These are phyloP conservation scores for Neurospora sp. DNA, from an alignment of 495 filamentous ascomycete genomes.

Conservation along the genomic window DNA sequence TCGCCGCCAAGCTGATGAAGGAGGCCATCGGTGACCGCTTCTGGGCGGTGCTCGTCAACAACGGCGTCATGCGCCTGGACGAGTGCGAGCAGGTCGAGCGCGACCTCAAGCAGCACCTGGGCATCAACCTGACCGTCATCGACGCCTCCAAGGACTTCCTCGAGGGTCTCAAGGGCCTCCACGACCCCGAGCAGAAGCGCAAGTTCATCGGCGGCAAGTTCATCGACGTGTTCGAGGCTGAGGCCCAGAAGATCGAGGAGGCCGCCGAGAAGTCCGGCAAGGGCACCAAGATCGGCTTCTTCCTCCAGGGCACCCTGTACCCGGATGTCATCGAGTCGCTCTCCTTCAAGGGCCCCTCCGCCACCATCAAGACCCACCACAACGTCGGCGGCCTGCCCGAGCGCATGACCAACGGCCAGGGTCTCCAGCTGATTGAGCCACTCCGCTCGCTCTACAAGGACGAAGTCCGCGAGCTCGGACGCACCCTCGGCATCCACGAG, in stretches of 20 bases:
- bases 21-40: constrained; percentile 67
- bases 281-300: constrained; percentile 19
- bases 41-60: constrained; percentile 82
- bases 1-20: constrained; percentile 73
- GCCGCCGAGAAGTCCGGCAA: constrained; percentile 49
- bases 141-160: constrained; percentile 73
- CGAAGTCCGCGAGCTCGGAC: constrained; percentile 71
- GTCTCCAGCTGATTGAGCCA: constrained; percentile 48
- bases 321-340: constrained; percentile 72
- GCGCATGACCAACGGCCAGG: constrained; percentile 24
- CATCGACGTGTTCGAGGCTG: constrained; percentile 82
- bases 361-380: constrained; percentile 75
- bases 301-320: constrained; percentile 23
- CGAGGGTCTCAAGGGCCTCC: constrained; percentile 58
- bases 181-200: constrained; percentile 82
- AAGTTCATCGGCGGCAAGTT: constrained; percentile 71
- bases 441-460: constrained; percentile 76
- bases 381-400: constrained; percentile 67
- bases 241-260: constrained; percentile 65
- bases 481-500: constrained; percentile 62
- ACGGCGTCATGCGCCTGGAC: constrained; percentile 72
- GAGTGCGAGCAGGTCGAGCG: constrained; percentile 74
- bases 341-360: constrained; percentile 69
- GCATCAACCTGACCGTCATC: constrained; percentile 83
- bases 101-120: constrained; percentile 62